Conservation (phyloP, 495 filamentous ascomycete species). For the Lasiosphaeriaceae sp. region DNA sequence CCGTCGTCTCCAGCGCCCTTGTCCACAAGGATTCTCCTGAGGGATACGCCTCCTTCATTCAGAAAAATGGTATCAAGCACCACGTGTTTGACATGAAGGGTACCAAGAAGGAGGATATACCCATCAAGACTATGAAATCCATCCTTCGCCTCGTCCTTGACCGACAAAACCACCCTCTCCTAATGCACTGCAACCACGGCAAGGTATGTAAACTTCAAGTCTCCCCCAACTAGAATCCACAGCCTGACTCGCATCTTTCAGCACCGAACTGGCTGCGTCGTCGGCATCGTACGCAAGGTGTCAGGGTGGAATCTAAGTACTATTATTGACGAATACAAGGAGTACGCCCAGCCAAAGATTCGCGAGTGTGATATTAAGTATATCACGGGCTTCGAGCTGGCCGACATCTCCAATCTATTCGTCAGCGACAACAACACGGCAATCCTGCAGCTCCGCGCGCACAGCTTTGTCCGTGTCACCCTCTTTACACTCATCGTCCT, state of each 20-base stretch:
- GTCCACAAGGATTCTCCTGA: conserved; percentile 61
- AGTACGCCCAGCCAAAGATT: conserved; percentile 62
- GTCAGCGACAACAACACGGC: conserved; percentile 2
- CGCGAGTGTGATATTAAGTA: conserved; percentile 51
- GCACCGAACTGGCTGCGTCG: conserved; percentile 82
- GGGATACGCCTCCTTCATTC: conserved; percentile 58
- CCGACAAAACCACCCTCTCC: conserved; percentile 63
- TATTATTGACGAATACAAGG: conserved; percentile 64
- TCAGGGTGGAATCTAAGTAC: conserved; percentile 54
- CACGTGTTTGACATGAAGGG: conserved; percentile 66
- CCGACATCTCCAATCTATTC: conserved; percentile 24
- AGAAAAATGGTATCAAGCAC: conserved; percentile 60
- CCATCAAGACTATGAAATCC: conserved; percentile 56
- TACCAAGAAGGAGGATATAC: conserved; percentile 68
- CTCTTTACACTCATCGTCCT: conserved; percentile 24
- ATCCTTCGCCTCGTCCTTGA: conserved; percentile 64
- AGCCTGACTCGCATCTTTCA: conserved; percentile 28
- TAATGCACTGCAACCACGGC: conserved; percentile 88
- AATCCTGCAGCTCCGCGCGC: conserved; percentile 11
- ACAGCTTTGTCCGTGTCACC: conserved; percentile 22
- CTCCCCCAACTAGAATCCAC: no score
- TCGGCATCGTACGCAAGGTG: conserved; percentile 65
- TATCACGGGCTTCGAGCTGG: conserved; percentile 37
- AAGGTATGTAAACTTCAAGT: conserved; percentile 49
- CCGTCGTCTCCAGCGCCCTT: conserved; percentile 55